Base-by-base conservation (phyloP, 768 basidiomycete genomes). In the Kondoa subrosea region DNA sequence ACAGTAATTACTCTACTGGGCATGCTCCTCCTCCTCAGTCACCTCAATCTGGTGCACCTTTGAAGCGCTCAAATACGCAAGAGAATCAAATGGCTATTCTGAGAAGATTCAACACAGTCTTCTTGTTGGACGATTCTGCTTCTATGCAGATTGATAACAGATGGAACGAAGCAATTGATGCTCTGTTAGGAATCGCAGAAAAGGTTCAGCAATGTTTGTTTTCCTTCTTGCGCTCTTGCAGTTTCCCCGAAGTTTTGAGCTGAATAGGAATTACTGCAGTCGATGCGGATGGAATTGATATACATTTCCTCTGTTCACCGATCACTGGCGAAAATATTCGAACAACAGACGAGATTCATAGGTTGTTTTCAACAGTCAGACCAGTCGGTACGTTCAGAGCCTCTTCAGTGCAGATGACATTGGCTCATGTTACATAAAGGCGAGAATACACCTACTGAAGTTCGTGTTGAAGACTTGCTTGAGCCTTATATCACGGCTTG, bases 111-210 rank as follows among this genome's bases (percentile, higher is more conserved):
- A 68, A 72, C 32, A 27, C 70, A 1, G 57, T 66, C 2, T 8
- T 71, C 1, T 64, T 72, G 17, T 63, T 74, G 3, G 73, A 74
- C 50, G 73, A 73, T 31, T 61, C 57, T 8, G 68, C 70, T 26
- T 67, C 66, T 0, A 72, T 74, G 72, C n/a, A 61, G 1, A 30
- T 66, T 29, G 40, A 50, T 50, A 50, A 50, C 21, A n/a, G 67
- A 2, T 74, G 73, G 73, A 21, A 25, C 1, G 67, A 72, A 57
- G 58, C 66, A n/a, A 33, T 67, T 61, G n/a, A 57, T 8, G 72
- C 70, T 15, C 21, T 72, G 40, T 61, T 64, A 25, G 72, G 73
- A 2, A 64, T 74, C 4, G 71, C 68, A 2, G 65, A 70, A 40
- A 56, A 31, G 26, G 64, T 27, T 4, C 26, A 33, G 33, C 14